These are phyloP conservation scores for Penicillium bovifimosum DNA, from an alignment of 495 filamentous ascomycete species.

Conservation along the genomic window DNA sequence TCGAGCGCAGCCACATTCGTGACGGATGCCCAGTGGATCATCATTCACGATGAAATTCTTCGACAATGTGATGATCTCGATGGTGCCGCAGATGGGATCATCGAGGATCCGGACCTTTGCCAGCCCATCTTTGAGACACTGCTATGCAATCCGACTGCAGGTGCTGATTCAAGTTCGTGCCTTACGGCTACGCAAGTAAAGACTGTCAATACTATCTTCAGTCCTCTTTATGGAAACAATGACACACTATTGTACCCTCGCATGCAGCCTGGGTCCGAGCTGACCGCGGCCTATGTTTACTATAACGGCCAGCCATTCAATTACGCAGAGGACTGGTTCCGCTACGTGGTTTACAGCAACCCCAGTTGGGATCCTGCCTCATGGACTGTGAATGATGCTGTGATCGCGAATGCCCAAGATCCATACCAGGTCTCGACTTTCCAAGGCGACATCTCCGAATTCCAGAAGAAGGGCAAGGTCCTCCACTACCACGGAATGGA, in stretches of 20 bases:
- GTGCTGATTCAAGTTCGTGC: constrained; percentile 40
- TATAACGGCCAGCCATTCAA: constrained; percentile 37
- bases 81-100: constrained; percentile 64
- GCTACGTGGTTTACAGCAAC: constrained; percentile 51
- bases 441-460: constrained; percentile 42
- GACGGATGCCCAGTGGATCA: constrained; percentile 41
- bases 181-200: constrained; percentile 52
- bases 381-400: constrained; percentile 37
- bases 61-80: constrained; percentile 62
- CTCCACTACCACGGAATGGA: constrained; percentile 47
- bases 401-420: constrained; percentile 33
- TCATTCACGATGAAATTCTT: constrained; percentile 53
- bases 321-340: constrained; percentile 44
- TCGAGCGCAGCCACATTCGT: constrained; percentile 47
- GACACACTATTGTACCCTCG: constrained; percentile 52
- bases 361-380: constrained; percentile 42
- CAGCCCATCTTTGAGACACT: constrained; percentile 47
- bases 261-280: constrained; percentile 44
- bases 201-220: too few species aligned
- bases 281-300: constrained; percentile 24
- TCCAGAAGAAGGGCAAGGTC: constrained; percentile 41
- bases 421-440: constrained; percentile 47
- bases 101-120: constrained; percentile 54
- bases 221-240: constrained; percentile 42
- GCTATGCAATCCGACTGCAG: constrained; percentile 39